Conservation (phyloP, 2,329 filamentous ascomycete species). For the Arthroderma uncinatum region DNA sequence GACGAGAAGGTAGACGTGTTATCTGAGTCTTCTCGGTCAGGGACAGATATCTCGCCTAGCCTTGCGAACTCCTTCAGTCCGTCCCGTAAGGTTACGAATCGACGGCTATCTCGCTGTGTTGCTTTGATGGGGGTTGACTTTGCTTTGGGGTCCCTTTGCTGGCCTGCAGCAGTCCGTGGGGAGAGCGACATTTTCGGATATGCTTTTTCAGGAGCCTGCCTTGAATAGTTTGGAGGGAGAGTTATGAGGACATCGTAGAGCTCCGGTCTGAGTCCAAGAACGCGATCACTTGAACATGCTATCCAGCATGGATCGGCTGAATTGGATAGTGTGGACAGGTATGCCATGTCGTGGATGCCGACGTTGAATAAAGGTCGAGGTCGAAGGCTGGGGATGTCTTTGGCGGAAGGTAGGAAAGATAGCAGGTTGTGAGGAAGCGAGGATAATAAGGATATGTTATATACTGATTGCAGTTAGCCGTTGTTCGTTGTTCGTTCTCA, state of each 20-base stretch:
- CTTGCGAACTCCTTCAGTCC: constrained; percentile 41
- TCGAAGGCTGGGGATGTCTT: constrained; percentile 48
- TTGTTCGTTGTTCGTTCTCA: neutral
- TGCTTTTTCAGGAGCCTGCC: constrained; percentile 47
- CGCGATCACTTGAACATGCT: constrained; percentile 90
- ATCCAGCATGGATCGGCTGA: constrained; percentile 60
- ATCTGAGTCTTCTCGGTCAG: constrained; percentile 27
- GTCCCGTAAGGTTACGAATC: constrained; percentile 58
- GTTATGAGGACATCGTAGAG: constrained; percentile 86
- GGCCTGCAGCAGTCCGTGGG: constrained; percentile 46
- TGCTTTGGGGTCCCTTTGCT: constrained; percentile 15
- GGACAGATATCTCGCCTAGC: constrained; percentile 14
- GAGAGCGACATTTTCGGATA: constrained; percentile 59
- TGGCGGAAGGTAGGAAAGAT: constrained; percentile 53
- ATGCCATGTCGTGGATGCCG: constrained; percentile 83
- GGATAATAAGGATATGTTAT: constrained; percentile 83
- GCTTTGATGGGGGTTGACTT: constrained; percentile 51
- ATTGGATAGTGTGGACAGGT: constrained; percentile 48
- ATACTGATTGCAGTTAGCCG: constrained; percentile 49
- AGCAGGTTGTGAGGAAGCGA: constrained; percentile 68
- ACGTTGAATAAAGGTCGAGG: constrained; percentile 81
- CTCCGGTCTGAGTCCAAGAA: constrained; percentile 71
- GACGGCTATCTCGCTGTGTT: constrained; percentile 77
- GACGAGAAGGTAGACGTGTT: constrained; percentile 33
- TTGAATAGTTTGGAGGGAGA: constrained; percentile 54